phyloP scores from a whole-genome alignment of 352 stramenopile genomes.

The Phytopythium chamaehyphon region DNA sequence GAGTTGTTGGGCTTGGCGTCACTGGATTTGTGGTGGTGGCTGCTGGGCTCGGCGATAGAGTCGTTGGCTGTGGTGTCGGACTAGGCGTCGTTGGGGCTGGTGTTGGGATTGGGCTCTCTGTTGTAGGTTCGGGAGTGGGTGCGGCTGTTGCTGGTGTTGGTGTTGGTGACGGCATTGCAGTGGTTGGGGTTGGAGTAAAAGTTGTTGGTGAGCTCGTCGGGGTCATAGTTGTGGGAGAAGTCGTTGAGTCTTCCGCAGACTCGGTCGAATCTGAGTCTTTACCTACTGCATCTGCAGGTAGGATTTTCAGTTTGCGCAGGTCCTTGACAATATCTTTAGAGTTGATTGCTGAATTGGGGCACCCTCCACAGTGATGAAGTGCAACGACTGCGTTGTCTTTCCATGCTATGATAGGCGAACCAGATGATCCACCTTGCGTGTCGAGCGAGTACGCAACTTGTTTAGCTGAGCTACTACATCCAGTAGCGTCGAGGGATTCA shows the following conservation, averaged over 20 bases:
- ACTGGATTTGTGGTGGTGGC: not conserved
- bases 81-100: constrained; percentile 6
- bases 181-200: constrained; percentile 11
- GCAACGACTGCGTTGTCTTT: constrained; percentile 59
- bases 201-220: too few species aligned
- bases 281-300: constrained; percentile 42
- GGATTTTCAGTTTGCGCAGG: constrained; percentile 32
- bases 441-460: constrained; percentile 72
- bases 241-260: constrained; percentile 9
- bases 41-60: constrained; percentile 6
- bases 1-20: constrained; percentile 4
- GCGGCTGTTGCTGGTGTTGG: constrained; percentile 6
- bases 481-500: constrained; percentile 29
- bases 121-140: constrained; percentile 8
- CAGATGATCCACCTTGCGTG: constrained; percentile 66
- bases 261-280: too few species aligned
- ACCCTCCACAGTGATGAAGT: constrained; percentile 74
- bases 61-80: constrained; percentile 14
- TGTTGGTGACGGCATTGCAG: constrained; percentile 6
- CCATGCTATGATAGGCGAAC: constrained; percentile 56
- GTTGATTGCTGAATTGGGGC: constrained; percentile 73
- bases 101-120: constrained; percentile 7
- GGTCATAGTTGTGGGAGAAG: too few species aligned
- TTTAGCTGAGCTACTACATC: constrained; percentile 25
- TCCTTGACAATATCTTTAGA: constrained; percentile 54